Percentiles rank a stretch among this genome's conserved stretches.
phyloP scores from a whole-genome alignment of 83 land plant species.

The Picea abies region DNA sequence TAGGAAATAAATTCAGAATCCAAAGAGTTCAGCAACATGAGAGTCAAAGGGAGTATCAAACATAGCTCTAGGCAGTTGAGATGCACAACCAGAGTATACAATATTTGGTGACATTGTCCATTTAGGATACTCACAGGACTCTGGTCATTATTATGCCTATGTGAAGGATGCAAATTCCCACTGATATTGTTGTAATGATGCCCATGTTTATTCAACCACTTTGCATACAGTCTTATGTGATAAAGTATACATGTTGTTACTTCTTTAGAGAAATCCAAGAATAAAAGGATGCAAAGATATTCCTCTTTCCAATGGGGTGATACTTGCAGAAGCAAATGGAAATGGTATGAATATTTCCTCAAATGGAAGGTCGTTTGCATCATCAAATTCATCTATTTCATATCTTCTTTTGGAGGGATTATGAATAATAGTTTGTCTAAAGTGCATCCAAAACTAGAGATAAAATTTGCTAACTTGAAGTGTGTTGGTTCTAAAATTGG shows the following conservation, averaged over 20 bases:
- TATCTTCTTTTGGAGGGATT: neutral
- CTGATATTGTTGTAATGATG: slow-evolving; percentile 98
- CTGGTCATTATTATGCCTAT: slow-evolving; percentile 99
- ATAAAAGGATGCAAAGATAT: slow-evolving; percentile 15
- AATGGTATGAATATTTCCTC: slow-evolving; percentile 6
- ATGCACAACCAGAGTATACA: slow-evolving; percentile 61
- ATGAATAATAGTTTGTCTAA: neutral
- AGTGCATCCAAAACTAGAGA: slow-evolving; percentile 18
- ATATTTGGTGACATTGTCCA: slow-evolving; percentile 94
- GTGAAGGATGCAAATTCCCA: slow-evolving; percentile 90
- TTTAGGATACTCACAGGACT: slow-evolving; percentile 84
- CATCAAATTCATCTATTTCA: neutral
- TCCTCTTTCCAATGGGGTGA: slow-evolving; percentile 28
- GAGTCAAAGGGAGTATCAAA: slow-evolving; percentile 37
- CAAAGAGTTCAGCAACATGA: slow-evolving; percentile 13
- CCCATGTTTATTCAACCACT: slow-evolving; percentile 56
- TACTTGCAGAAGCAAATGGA: slow-evolving; percentile 27
- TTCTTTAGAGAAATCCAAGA: slow-evolving; percentile 53
- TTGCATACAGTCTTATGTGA: slow-evolving; percentile 77
- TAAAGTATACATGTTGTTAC: slow-evolving; percentile 92
- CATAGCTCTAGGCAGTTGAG: neutral
- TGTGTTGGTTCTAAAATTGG: slow-evolving; percentile 13
- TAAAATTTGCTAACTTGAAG: slow-evolving; percentile 22
- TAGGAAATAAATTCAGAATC: slow-evolving; percentile 12
- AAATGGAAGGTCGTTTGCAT: slow-evolving; percentile 1